A percentile compares a stretch with the other conserved stretches of the same genome.
Evolutionary conservation across 2,329 filamentous ascomycete species (phyloP).

Genomic region (Ceratocystis harringtonii): DNA sequence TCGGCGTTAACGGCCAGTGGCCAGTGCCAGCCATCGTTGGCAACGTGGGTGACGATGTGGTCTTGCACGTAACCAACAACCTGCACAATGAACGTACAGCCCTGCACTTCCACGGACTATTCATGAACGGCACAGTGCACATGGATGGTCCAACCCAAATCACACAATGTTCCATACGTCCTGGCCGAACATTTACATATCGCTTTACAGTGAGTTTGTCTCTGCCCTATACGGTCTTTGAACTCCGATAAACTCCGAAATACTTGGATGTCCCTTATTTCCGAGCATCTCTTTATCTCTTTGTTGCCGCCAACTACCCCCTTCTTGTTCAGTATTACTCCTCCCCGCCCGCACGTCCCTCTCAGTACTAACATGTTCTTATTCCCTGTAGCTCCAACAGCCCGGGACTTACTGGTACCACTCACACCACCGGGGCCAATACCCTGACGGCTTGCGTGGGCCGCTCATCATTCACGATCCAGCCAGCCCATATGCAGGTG

Average conservation of each 20-base stretch:
- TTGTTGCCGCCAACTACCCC: too few species aligned
- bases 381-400: conserved; percentile 30
- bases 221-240: too few species aligned
- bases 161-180: conserved; percentile 51
- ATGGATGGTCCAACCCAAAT: conserved; percentile 58
- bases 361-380: background rate
- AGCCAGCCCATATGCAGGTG: conserved; percentile 38
- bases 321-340: too few species aligned
- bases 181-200: conserved; percentile 52
- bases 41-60: conserved; percentile 44
- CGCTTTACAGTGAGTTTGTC: conserved; percentile 43
- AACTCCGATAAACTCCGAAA: too few species aligned
- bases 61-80: conserved; percentile 44
- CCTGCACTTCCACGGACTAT: conserved; percentile 57
- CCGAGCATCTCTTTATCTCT: too few species aligned
- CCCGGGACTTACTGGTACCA: conserved; percentile 71
- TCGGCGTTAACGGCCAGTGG: conserved; percentile 66
- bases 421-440: conserved; percentile 51
- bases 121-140: conserved; percentile 48
- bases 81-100: conserved; percentile 49
- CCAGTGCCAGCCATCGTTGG: conserved; percentile 53
- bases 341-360: background rate
- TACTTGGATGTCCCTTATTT: too few species aligned
- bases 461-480: conserved; percentile 51
- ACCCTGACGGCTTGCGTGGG: conserved; percentile 53